Evolutionary conservation across 192 early-diverging fungal genomes (phyloP).

Genomic region (Paraglomus occultum): DNA sequence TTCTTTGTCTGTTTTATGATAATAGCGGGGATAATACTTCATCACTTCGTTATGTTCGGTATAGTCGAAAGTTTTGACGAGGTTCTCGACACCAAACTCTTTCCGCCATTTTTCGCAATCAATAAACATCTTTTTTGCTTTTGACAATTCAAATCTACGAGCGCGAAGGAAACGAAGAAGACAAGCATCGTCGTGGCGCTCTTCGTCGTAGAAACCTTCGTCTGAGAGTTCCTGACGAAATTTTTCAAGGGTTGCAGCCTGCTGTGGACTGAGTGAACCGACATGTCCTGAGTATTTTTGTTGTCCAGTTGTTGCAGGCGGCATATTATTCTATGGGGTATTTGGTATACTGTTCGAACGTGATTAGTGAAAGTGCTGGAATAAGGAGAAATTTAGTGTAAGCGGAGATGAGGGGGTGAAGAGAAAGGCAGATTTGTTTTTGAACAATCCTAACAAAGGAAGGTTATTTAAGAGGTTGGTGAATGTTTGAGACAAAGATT

Average conservation of each 20-base stretch:
- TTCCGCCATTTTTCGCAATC: constrained; percentile 67
- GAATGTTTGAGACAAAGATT: not conserved
- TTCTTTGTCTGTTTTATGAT: constrained; percentile 73
- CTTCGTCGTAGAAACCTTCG: constrained; percentile 54
- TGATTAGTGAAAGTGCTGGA: not conserved
- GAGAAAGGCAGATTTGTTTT: not conserved
- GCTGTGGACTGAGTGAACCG: constrained; percentile 60
- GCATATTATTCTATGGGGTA: constrained; percentile 12
- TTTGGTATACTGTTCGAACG: not conserved
- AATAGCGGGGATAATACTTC: constrained; percentile 70
- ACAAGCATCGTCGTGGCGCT: constrained; percentile 62
- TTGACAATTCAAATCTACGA: constrained; percentile 62
- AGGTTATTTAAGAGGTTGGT: not conserved
- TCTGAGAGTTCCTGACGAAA: constrained; percentile 59
- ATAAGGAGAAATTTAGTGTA: not conserved
- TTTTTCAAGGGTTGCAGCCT: constrained; percentile 49
- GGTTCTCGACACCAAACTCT: constrained; percentile 56
- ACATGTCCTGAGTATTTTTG: constrained; percentile 51
- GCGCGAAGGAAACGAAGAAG: constrained; percentile 75
- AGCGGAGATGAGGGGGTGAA: not conserved
- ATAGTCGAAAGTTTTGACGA: constrained; percentile 60
- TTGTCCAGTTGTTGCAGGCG: constrained; percentile 12
- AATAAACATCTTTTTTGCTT: constrained; percentile 70
- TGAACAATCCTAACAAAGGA: not conserved
- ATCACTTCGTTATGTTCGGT: constrained; percentile 62